Evolutionary conservation across 768 basidiomycete genomes (phyloP).

Genomic region (Auricularia sp.): DNA sequence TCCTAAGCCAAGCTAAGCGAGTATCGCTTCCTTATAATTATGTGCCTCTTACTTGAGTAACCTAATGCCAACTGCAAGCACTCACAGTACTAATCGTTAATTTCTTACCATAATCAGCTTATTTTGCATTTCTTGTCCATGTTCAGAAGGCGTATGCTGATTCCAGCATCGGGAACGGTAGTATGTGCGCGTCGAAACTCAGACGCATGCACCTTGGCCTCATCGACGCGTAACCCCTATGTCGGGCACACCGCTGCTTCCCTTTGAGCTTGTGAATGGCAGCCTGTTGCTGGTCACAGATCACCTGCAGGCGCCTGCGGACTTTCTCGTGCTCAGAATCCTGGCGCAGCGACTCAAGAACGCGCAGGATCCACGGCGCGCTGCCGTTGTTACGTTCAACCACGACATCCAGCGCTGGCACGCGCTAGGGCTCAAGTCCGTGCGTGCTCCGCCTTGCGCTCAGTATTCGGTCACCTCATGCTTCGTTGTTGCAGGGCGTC

Average conservation of each 20-base stretch:
- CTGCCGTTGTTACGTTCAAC: conserved; percentile 46
- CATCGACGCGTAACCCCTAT: background rate
- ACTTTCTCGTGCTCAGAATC: conserved; percentile 56
- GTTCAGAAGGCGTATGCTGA: no score
- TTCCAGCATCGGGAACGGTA: no score
- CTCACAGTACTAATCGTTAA: no score
- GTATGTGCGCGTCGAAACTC: no score
- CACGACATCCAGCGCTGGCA: conserved; percentile 52
- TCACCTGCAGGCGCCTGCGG: conserved; percentile 57
- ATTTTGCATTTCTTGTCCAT: no score
- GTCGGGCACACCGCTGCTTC: background rate
- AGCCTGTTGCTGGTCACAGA: conserved; percentile 55
- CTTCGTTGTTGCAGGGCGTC: background rate
- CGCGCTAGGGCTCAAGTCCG: conserved; percentile 52
- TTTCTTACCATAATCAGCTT: no score
- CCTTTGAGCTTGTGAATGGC: background rate
- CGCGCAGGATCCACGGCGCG: conserved; percentile 18
- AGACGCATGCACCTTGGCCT: background rate
- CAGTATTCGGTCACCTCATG: background rate
- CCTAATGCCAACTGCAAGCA: no score
- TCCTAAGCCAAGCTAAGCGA: no score
- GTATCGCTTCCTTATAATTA: no score
- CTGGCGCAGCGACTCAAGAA: conserved; percentile 45
- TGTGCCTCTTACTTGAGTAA: no score
- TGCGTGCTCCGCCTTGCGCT: conserved; percentile 24